Percentiles rank a stretch among this genome's conserved stretches.
phyloP scores from a whole-genome alignment of 129 eudicot genomes.

The Pseudognaphalium luteoalbum region DNA sequence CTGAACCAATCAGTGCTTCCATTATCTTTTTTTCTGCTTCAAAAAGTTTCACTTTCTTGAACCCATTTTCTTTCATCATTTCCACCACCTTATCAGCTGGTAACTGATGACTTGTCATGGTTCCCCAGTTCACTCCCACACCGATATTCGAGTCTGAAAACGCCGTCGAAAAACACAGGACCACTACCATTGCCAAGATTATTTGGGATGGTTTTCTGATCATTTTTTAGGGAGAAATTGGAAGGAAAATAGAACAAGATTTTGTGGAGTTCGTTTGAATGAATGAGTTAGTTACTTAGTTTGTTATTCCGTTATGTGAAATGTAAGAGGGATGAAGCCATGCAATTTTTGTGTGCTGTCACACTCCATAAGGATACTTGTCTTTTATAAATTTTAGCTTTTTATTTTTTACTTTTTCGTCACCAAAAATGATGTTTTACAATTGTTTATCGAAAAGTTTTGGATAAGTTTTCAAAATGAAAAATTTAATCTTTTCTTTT shows the following conservation, averaged over 20 bases:
- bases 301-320: constrained; percentile 48
- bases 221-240: constrained; percentile 22
- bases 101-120: constrained; percentile 73
- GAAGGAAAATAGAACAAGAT: background rate
- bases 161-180: constrained; percentile 26
- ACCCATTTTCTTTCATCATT: constrained; percentile 80
- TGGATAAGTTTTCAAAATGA: constrained; percentile 5
- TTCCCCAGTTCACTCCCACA: constrained; percentile 95
- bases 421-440: constrained; percentile 1
- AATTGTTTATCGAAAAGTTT: background rate
- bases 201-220: background rate
- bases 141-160: constrained; percentile 13
- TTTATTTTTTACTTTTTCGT: constrained; percentile 1
- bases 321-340: constrained; percentile 14
- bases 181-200: background rate
- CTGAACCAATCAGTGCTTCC: constrained; percentile 68
- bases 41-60: constrained; percentile 72
- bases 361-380: constrained; percentile 15
- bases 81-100: constrained; percentile 66
- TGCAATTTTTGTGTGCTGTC: constrained; percentile 35
- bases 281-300: background rate
- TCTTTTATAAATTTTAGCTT: background rate
- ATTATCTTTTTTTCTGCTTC: constrained; percentile 71
- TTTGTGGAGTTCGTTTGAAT: constrained; percentile 21
- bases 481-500: background rate